A percentile compares a stretch with the other conserved stretches of the same genome.
Conservation (phyloP, 305 asterid species). For the Fraxinus sp. region DNA sequence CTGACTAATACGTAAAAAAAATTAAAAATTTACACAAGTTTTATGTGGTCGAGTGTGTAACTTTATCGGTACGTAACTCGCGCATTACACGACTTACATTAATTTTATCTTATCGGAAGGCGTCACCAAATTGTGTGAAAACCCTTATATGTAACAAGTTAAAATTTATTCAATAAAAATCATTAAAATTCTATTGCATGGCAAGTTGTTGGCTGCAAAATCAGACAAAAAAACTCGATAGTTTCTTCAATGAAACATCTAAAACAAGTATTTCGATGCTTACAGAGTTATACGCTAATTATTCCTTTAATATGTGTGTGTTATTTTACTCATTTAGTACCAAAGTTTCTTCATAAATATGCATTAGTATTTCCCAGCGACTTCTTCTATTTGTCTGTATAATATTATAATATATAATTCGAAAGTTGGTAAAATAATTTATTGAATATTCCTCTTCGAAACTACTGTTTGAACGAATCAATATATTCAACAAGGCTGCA, state of each 20-base stretch:
- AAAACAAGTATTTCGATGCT: not conserved
- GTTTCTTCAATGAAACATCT: not conserved
- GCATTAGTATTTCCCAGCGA: not conserved
- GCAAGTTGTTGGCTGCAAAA: not conserved
- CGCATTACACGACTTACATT: not conserved
- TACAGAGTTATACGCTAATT: not conserved
- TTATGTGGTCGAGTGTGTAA: not conserved
- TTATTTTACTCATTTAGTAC: not conserved
- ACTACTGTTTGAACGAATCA: slow-evolving; percentile 26
- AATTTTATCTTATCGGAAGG: too few species aligned
- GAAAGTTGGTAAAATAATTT: not conserved
- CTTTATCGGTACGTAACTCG: not conserved
- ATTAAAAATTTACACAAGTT: not conserved
- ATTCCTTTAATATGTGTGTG: not conserved
- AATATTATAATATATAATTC: not conserved
- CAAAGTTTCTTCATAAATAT: not conserved
- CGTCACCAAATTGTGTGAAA: not conserved
- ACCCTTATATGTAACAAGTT: not conserved
- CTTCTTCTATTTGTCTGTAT: not conserved
- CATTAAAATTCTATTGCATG: not conserved
- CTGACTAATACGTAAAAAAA: too few species aligned
- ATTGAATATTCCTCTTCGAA: slow-evolving; percentile 17
- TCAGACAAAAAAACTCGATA: not conserved
- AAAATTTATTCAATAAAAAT: not conserved
- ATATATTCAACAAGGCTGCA: not conserved